Base-by-base conservation (phyloP, 257 asterid genomes). In the Avicennia marina region DNA sequence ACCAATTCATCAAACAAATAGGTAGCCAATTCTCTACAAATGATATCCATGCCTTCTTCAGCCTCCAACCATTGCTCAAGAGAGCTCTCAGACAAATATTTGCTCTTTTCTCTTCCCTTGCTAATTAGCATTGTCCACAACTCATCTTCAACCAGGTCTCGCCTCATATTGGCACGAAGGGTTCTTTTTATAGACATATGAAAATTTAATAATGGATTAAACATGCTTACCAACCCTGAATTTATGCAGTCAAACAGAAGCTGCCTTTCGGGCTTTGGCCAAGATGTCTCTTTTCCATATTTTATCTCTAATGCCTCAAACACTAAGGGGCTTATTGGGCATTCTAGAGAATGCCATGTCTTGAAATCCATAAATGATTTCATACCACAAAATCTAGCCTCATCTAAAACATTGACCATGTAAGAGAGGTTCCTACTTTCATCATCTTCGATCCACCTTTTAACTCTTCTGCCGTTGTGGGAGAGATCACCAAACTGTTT, bases 331-430 rank as follows among this genome's bases (percentile, higher is more conserved):
- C 13, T 36, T 36, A 36, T 7, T 7, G 41, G 13, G 41, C 13
- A 36, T 11, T 0, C 12, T 0, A 36, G 41, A 36, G 41, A 36
- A 36, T 36, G 13, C 41, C 41, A 36, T 7, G 41, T 36, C 41
- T 36, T 36, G 41, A 11, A 36, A 36, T 36, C 41, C 41, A 36
- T 5, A 36, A 8, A 36, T 36, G 41, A 11, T 36, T 36, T 36
- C 10, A 11, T 36, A 36, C 41, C 41, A 36, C 13, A 36, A 2
- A 36, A 36, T 36, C 41, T 12, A 36, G 82, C 84, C 72, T 78
- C 93, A 13, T 89, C 94, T 59, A 89, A 65, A 61, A 86, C 81
- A 64, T 89, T 95, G 31, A 78, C 76, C 68, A 80, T 25, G 80
- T 89, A 89, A 18, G 88, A 81, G 70, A 72, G 81, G 56, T 71